Evolutionary conservation across 2,329 filamentous ascomycete genomes (phyloP).

Genomic region (Pseudohalonectria lignicola): DNA sequence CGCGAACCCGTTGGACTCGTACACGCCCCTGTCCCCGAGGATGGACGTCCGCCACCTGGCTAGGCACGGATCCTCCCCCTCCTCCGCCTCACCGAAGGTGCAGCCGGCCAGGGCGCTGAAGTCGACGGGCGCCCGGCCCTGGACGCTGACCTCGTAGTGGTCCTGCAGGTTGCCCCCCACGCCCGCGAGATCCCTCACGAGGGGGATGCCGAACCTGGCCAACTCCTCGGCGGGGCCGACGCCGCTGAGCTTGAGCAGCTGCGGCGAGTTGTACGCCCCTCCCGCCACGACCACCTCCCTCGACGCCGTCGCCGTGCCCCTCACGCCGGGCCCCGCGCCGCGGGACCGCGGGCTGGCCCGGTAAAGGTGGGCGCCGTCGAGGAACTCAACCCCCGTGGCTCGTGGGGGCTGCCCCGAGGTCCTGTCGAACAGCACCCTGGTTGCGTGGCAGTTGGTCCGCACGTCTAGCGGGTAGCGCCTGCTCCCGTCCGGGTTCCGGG

Average conservation of each 20-base stretch:
- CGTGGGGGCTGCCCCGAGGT: constrained; percentile 7
- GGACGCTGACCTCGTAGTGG: constrained; percentile 36
- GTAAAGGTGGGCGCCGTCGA: constrained; percentile 20
- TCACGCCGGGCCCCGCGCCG: constrained; percentile 1
- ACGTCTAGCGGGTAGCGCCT: constrained; percentile 28
- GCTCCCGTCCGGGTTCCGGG: constrained; percentile 16
- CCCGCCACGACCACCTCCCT: constrained; percentile 40
- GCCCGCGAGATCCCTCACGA: constrained; percentile 41
- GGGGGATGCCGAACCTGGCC: constrained; percentile 23
- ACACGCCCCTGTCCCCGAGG: constrained; percentile 16
- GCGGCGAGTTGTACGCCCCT: constrained; percentile 41
- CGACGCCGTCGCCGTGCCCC: constrained; percentile 24
- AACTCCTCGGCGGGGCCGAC: constrained; percentile 29
- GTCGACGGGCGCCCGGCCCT: constrained; percentile 27
- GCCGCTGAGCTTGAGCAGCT: constrained; percentile 40
- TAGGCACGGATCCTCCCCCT: constrained; percentile 21
- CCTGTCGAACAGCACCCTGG: constrained; percentile 15
- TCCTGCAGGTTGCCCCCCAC: constrained; percentile 52
- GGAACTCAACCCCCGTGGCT: constrained; percentile 20
- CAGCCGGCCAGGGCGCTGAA: constrained; percentile 21
- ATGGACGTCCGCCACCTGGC: constrained; percentile 11
- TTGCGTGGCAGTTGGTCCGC: constrained; percentile 17
- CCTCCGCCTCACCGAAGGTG: constrained; percentile 12
- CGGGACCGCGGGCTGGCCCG: constrained; percentile 16
- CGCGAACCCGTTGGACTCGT: constrained; percentile 21